phyloP scores from a whole-genome alignment of 2,329 filamentous ascomycete genomes.

The Stagonosporopsis chrysanthemi region DNA sequence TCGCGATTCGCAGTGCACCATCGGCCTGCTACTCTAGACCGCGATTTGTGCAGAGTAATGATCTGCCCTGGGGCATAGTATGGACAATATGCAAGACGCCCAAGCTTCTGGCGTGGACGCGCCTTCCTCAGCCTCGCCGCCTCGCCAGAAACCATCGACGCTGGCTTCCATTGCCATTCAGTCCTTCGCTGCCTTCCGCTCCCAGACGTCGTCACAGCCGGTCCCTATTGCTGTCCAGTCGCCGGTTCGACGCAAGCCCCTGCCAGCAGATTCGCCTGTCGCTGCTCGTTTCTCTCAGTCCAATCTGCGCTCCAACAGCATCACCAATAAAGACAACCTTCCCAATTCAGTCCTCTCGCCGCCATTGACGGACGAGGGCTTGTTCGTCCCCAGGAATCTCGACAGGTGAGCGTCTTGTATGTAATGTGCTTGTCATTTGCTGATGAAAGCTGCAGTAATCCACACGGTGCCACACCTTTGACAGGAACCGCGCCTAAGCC shows the following conservation, averaged over 20 bases:
- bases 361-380: slow-evolving; percentile 42
- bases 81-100: slow-evolving; percentile 45
- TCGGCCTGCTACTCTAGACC: slow-evolving; percentile 27
- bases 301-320: slow-evolving; percentile 54
- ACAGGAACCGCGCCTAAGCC: slow-evolving; percentile 35
- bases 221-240: slow-evolving; percentile 46
- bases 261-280: slow-evolving; percentile 60
- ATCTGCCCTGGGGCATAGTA: slow-evolving; percentile 32
- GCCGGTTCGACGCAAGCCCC: slow-evolving; percentile 61
- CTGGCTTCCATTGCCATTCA: slow-evolving; percentile 52
- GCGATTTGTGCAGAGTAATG: slow-evolving; percentile 49
- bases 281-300: slow-evolving; percentile 53
- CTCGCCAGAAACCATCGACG: slow-evolving; percentile 45
- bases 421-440: slow-evolving; percentile 11
- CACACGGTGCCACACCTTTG: slow-evolving; percentile 45
- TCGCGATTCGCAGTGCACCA: slow-evolving; percentile 31
- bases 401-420: slow-evolving; percentile 45
- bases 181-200: slow-evolving; percentile 55
- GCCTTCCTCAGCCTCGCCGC: slow-evolving; percentile 35
- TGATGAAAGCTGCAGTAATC: slow-evolving; percentile 41
- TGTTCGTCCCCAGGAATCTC: slow-evolving; percentile 48
- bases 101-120: slow-evolving; percentile 35
- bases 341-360: slow-evolving; percentile 40
- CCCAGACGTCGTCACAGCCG: slow-evolving; percentile 52
- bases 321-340: slow-evolving; percentile 31